Evolutionary conservation across 2,329 filamentous ascomycete species (phyloP).

Genomic region (Fusarium keratoplasticum): DNA sequence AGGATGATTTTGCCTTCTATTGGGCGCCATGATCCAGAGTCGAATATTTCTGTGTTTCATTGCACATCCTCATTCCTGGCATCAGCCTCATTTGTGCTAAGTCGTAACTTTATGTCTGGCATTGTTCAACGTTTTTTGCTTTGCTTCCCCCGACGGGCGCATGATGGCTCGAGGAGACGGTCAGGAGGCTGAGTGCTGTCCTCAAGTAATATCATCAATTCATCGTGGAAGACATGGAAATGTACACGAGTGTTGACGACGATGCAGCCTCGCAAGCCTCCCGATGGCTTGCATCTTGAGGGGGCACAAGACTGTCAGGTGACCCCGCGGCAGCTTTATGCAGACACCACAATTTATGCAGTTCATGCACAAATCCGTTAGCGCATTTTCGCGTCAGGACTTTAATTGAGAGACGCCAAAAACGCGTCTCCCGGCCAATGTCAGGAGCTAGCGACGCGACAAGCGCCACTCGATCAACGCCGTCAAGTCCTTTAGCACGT

Average conservation of each 20-base stretch:
- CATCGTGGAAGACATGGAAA: not conserved
- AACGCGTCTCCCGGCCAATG: constrained; percentile 44
- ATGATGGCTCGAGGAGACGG: not conserved
- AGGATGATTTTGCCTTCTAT: not conserved
- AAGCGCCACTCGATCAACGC: constrained; percentile 24
- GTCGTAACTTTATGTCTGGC: not conserved
- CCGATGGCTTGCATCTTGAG: not conserved
- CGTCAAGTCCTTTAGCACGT: constrained; percentile 17
- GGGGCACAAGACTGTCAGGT: not conserved
- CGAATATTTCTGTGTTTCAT: not conserved
- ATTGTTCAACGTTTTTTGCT: not conserved
- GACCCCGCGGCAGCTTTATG: not conserved
- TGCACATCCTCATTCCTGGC: not conserved
- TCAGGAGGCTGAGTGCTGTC: not conserved
- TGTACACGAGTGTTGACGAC: not conserved
- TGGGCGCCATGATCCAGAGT: constrained; percentile 5
- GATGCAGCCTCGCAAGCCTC: not conserved
- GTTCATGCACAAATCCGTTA: not conserved
- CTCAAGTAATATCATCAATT: not conserved
- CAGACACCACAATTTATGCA: not conserved
- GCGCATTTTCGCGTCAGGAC: constrained; percentile 36
- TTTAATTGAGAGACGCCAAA: constrained; percentile 44
- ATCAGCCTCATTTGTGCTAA: not conserved
- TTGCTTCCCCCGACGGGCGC: not conserved
- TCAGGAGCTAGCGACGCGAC: constrained; percentile 38